phyloP scores from a whole-genome alignment of 2,329 filamentous ascomycete genomes.

The Microdochium paspali region DNA sequence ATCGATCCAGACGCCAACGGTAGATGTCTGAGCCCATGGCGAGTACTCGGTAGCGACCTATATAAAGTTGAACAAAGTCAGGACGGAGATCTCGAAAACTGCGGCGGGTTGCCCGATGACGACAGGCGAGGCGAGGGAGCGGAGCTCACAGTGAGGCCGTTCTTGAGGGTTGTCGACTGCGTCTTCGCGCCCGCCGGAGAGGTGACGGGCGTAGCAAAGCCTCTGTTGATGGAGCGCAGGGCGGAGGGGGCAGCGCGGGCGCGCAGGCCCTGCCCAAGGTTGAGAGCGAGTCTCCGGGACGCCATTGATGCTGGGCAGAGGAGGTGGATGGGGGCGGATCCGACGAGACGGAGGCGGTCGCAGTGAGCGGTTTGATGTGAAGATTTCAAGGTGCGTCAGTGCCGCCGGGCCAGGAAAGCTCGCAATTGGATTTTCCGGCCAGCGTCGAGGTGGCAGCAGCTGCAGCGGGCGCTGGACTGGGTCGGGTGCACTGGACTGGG shows the following conservation, averaged over 20 bases:
- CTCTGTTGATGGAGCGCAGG: constrained; percentile 68
- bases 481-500: too few relatives aligned
- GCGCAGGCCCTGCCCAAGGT: constrained; percentile 84
- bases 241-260: constrained; percentile 76
- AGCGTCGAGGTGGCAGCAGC: constrained; percentile 19
- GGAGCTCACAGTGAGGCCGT: constrained; percentile 79
- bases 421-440: constrained; percentile 2
- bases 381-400: constrained; percentile 16
- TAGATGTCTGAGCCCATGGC: constrained; percentile 95
- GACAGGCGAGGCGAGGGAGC: background rate
- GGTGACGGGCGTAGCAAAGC: constrained; percentile 78
- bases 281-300: constrained; percentile 93
- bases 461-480: too few relatives aligned
- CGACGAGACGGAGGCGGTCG: constrained; percentile 1
- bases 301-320: constrained; percentile 57
- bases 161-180: constrained; percentile 91
- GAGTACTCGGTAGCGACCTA: constrained; percentile 98
- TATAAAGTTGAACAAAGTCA: constrained; percentile 10
- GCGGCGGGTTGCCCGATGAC: constrained; percentile 3
- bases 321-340: constrained; percentile 24
- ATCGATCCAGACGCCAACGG: constrained; percentile 98
- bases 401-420: constrained; percentile 3
- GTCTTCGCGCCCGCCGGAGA: constrained; percentile 62
- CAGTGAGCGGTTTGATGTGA: constrained; percentile 44
- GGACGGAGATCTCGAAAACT: constrained; percentile 5